Percentiles rank a stretch among this genome's conserved stretches.
These are phyloP conservation scores for Aegilops bicornis DNA, from an alignment of 176 grass and related monocot genomes.

Conservation along the genomic window DNA sequence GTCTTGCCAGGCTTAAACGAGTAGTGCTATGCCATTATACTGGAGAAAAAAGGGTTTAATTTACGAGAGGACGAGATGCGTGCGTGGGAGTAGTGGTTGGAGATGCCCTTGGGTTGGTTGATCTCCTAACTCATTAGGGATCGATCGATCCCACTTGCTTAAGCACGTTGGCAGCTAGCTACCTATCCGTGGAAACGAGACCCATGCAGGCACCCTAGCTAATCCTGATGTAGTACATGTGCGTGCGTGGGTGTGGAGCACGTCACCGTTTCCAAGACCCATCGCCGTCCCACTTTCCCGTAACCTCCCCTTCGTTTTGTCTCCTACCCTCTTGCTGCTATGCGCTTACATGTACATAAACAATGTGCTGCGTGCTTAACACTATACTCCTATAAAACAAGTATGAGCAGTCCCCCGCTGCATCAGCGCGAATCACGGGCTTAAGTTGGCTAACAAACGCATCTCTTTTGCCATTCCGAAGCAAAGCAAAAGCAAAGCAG, in stretches of 20 bases:
- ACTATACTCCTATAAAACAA: neutral
- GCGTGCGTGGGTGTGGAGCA: too few species aligned
- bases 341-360: neutral
- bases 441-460: neutral
- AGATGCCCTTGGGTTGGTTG: neutral
- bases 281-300: neutral
- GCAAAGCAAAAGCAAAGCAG: neutral
- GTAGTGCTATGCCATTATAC: too few species aligned
- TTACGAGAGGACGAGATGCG: too few species aligned
- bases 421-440: neutral
- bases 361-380: neutral
- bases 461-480: neutral
- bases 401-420: neutral
- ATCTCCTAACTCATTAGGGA: neutral
- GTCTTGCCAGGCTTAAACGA: too few species aligned
- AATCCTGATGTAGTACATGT: too few species aligned
- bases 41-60: too few species aligned
- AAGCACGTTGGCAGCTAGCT: neutral
- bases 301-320: neutral
- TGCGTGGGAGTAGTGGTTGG: neutral
- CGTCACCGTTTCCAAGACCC: constrained; percentile 15
- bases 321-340: too few species aligned
- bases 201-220: too few species aligned
- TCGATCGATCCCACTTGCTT: neutral
- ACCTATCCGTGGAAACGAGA: too few species aligned